phyloP scores from a whole-genome alignment of 495 filamentous ascomycete genomes.

The Tuber magnatum region DNA sequence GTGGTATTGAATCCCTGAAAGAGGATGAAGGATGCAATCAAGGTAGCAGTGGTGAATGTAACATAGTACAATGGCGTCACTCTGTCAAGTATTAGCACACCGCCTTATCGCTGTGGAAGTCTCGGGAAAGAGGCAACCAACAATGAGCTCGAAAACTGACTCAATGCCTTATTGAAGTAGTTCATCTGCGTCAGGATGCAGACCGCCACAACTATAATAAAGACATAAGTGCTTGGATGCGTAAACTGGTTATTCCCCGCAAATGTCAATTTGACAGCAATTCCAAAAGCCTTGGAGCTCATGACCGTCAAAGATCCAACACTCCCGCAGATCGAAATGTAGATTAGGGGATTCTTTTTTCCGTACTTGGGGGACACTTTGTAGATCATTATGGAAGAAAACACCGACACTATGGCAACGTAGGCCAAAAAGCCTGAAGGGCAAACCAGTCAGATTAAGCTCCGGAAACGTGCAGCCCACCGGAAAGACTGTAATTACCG shows the following conservation, averaged over 20 bases:
- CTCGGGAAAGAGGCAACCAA: constrained; percentile 46
- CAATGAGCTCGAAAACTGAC: constrained; percentile 95
- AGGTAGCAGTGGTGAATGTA: constrained; percentile 94
- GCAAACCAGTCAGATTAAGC: constrained; percentile 39
- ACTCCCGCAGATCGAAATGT: constrained; percentile 92
- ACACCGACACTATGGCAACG: constrained; percentile 64
- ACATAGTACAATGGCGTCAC: constrained; percentile 99
- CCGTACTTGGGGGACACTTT: constrained; percentile 79
- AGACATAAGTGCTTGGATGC: constrained; percentile 91
- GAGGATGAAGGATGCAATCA: constrained; percentile 93
- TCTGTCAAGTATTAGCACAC: constrained; percentile 50
- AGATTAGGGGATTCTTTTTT: constrained; percentile 90
- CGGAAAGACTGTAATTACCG: constrained; percentile 49
- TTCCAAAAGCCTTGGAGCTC: constrained; percentile 96
- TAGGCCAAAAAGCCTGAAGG: constrained; percentile 76
- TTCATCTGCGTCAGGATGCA: constrained; percentile 99
- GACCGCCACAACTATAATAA: constrained; percentile 80
- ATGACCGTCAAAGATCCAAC: constrained; percentile 96
- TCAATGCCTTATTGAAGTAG: constrained; percentile 98
- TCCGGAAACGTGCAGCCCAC: constrained; percentile 1
- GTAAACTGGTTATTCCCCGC: constrained; percentile 87
- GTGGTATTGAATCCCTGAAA: constrained; percentile 97
- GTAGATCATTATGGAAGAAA: constrained; percentile 93
- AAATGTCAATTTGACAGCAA: constrained; percentile 88
- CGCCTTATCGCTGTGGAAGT: background rate